Evolutionary conservation across 129 eudicot species (phyloP).

Genomic region (Ambrosia trifida): DNA sequence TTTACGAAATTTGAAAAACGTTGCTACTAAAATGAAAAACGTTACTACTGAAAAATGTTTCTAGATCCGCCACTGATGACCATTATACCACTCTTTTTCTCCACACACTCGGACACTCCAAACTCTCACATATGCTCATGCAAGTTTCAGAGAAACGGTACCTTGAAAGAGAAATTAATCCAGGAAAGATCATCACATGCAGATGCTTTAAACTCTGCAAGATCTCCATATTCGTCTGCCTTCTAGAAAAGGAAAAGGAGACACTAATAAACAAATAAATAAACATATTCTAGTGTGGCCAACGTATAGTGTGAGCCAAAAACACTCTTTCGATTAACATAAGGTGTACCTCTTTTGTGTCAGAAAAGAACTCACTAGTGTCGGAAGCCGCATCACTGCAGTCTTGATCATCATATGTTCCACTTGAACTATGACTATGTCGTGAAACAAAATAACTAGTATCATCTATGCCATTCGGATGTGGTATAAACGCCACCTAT

Average conservation of each 20-base stretch:
- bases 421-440: conserved; percentile 48
- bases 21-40: no score
- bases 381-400: conserved; percentile 63
- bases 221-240: conserved; percentile 70
- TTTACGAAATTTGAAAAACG: no score
- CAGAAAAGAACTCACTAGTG: conserved; percentile 43
- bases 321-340: conserved; percentile 2
- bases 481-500: conserved; percentile 86
- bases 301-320: neutral
- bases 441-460: conserved; percentile 84
- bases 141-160: conserved; percentile 1
- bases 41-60: no score
- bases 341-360: conserved; percentile 61
- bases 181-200: conserved; percentile 64
- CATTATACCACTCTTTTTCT: no score
- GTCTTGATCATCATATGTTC: conserved; percentile 43
- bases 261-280: conserved; percentile 1
- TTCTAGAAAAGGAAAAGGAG: conserved; percentile 36
- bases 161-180: conserved; percentile 91
- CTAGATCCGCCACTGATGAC: no score
- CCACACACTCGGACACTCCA: no score
- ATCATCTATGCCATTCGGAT: conserved; percentile 71
- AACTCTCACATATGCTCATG: no score
- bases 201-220: conserved; percentile 62
- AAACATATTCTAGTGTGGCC: conserved; percentile 5